Base-by-base conservation (phyloP, 202 grass and related monocot species). In the Bolboschoenoplectus hybrid region DNA sequence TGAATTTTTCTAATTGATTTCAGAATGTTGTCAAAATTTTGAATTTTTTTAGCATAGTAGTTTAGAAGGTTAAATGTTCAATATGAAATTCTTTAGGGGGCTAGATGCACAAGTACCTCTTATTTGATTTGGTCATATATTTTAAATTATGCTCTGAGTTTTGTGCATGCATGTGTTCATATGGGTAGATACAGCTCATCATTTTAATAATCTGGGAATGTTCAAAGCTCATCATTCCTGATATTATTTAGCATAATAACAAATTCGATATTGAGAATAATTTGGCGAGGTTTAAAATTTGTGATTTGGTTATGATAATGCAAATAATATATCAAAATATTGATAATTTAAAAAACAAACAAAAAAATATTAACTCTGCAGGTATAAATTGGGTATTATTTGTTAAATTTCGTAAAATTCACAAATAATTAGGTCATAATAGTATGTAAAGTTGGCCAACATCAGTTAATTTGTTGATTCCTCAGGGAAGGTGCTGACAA, bases 151-250 rank as follows among this genome's bases (percentile, higher is more conserved):
- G 66, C 2, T 3, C 38, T 44, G 32, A 35, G 36, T 78, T 0
- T 53, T 26, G 51, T 78, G 51, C 47, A 32, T 78, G 19, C 47
- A 56, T 55, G 47, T 77, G 47, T 78, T 20, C 13, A 58, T 62
- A 81, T 81, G 78, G 52, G 41, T 62, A 81, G 14, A 2, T 57
- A 35, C 57, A 81, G 55, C 16, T 53, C 51, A 13, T 63, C 13
- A 41, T 79, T 46, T 64, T 71, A 45, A 68, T 45, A 9, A 43
- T 43, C 1, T 69, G 39, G 14, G 12, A 68, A 41, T 41, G 36
- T 79, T 79, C 52, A 57, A 51, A 74, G 0, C 35, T 79, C 6
- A 13, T 36, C 47, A 57, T 36, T 0, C 41, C 2, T 60, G 8
- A 8, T 58, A 57, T 58, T 38, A 60, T 56, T 57, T 40, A 80